Evolutionary conservation across 2,329 filamentous ascomycete genomes (phyloP), one percentile per base, ranked within the genome.

Genomic region (Dothidotthia symphoricarpi): DNA sequence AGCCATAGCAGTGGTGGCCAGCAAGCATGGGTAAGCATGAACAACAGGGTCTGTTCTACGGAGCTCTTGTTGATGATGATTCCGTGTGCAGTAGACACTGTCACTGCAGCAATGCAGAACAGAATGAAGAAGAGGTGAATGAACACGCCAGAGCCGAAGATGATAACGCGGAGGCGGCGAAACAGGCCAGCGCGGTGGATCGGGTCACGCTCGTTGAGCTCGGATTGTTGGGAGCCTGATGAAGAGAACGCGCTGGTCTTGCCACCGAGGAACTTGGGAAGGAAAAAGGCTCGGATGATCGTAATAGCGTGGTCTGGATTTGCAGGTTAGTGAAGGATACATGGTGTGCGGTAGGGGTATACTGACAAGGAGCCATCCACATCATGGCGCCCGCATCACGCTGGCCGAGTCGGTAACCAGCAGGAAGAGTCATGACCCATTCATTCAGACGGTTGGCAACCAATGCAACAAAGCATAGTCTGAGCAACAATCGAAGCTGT

Each of bases 351-450:
- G 7, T 6, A 9, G 25, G 15, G 14, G n/a, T 11, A n/a, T 28
- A 28, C 40, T 35, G 15, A 43, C 40, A 43, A 9, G 40, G 40
- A 8, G 40, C 31, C 40, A 43, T 43, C 40, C 40, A 43, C 35
- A 43, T 31, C 28, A 31, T 35, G 16, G 32, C 31, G 16, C 35
- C 31, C 27, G 39, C 30, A 28, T 42, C 39, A 14, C 34, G 34
- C 19, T 37, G 34, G 12, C 34, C 39, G n/a, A 37, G 31, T 11
- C 39, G 34, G 31, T 42, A 42, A 9, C 39, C 39, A n/a, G 34
- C 39, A 31, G 34, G 34, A 6, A 42, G 30, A 3, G 39, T 37
- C 34, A 42, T 37, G 16, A 34, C 27, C 34, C 34, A 37, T 16
- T 42, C 39, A 13, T 42, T 37, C 14, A 42, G 30, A 3, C 39